Conservation (phyloP, 2,329 filamentous ascomycete species). For the Cordyceps fumosorosea region DNA sequence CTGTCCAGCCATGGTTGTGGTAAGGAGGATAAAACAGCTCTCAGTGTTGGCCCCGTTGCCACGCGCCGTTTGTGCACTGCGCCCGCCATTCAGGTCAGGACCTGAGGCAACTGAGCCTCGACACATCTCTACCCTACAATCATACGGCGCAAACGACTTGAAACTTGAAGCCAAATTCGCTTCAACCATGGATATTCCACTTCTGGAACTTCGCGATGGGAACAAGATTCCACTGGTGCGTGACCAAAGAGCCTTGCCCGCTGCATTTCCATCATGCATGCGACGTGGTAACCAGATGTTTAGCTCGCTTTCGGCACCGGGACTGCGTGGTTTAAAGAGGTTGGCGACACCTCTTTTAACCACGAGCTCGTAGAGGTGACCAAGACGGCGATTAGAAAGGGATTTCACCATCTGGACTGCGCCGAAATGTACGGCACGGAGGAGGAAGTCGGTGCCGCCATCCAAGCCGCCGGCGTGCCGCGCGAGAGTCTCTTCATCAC, state of each 20-base stretch:
- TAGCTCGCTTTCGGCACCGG: conserved; percentile 11
- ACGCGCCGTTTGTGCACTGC: no score
- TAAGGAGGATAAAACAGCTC: no score
- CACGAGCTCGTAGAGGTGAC: not conserved
- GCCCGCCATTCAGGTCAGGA: no score
- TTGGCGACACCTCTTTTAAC: not conserved
- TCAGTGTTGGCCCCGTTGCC: no score
- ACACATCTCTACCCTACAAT: no score
- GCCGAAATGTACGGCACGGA: conserved; percentile 51
- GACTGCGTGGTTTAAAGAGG: conserved; percentile 10
- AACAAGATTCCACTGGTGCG: conserved; percentile 6
- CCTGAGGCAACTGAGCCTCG: no score
- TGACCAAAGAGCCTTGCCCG: not conserved
- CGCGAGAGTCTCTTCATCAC: conserved; percentile 45
- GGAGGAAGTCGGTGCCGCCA: conserved; percentile 39
- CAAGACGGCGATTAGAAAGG: conserved; percentile 38
- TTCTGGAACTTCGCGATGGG: conserved; percentile 5
- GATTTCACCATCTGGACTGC: conserved; percentile 57
- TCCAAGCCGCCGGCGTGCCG: conserved; percentile 37
- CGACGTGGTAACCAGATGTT: not conserved
- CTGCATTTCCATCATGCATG: not conserved
- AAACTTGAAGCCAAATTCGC: not conserved
- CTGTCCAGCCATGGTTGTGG: no score
- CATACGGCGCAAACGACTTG: no score
- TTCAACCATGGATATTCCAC: not conserved